Evolutionary conservation across 352 stramenopile species (phyloP), one percentile per base, ranked within the genome.

Genomic region (Aphanomyces invadans): DNA sequence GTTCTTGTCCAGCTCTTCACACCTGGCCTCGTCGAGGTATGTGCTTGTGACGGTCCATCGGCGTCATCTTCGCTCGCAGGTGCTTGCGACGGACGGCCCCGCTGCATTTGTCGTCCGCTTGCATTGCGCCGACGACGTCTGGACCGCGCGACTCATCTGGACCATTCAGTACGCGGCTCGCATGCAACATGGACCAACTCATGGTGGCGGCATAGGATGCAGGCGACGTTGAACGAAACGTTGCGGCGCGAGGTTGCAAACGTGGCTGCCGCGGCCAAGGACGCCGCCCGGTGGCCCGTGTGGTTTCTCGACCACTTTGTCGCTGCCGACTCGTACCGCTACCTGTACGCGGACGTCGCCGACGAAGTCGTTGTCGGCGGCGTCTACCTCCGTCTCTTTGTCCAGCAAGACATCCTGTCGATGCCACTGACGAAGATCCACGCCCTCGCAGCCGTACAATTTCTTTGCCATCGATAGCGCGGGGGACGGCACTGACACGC

Each of bases 241-340:
- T 62, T 92, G 21, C 56, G 69, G 10, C 68, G 68, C 10, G 81
- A 92, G 64, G 70, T 90, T 15, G 44, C 69, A 1, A 92, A 92
- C 60, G 79, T 92, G n/a, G 80, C 29, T 11, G 31, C 85, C 65
- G 76, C 73, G 3, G 80, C 80, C 9, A 78, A 78, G 4, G 66
- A 61, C 12, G 66, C 79, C 0, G 76, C 80, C 39, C 73, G 72
- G 0, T 94, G 83, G 83, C 86, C 86, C 19, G 79, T 77, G 12
- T 94, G 86, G 86, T 71, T 92, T 32, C 82, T 81, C 0, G 81
- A 94, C 28, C 83, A 94, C 52, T 92, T 94, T 67, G 69, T 94
- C n/a, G 86, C 86, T 2, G 83, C 82, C 4, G 86, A 92, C 65
- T 92, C 86, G 38, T 94, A 90, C 68, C 82, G 79, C 5, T 94